Conservation (phyloP, 139 green algal genomes). For the Picochlorum costavermella region DNA sequence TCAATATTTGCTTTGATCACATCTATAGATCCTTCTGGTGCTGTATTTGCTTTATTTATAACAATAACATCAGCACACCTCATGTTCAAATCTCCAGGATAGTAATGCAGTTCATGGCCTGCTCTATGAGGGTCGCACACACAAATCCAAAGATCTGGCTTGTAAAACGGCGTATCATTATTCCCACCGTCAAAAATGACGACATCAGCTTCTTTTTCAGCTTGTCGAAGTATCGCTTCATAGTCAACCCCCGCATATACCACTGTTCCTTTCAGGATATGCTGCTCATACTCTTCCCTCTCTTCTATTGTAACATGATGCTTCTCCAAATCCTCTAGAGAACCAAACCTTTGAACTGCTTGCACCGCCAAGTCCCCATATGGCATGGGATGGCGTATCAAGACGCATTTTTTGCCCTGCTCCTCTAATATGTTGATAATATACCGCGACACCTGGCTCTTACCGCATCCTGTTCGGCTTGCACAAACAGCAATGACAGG, state of each 20-base stretch:
- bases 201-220: slow-evolving; percentile 37
- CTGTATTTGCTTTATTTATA: slow-evolving; percentile 49
- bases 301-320: slow-evolving; percentile 40
- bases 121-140: slow-evolving; percentile 33
- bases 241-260: slow-evolving; percentile 44
- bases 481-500: slow-evolving; percentile 23
- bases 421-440: slow-evolving; percentile 31
- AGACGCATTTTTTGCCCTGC: slow-evolving; percentile 39
- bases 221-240: slow-evolving; percentile 28
- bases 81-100: slow-evolving; percentile 42
- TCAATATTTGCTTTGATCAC: slow-evolving; percentile 14
- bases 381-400: slow-evolving; percentile 43
- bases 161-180: slow-evolving; percentile 41
- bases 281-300: slow-evolving; percentile 45
- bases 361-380: slow-evolving; percentile 36
- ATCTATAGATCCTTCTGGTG: slow-evolving; percentile 22
- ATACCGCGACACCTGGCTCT: slow-evolving; percentile 29
- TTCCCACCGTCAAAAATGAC: slow-evolving; percentile 43
- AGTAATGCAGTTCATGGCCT: slow-evolving; percentile 22
- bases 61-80: slow-evolving; percentile 27
- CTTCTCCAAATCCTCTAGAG: slow-evolving; percentile 23
- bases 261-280: slow-evolving; percentile 34
- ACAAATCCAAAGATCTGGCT: slow-evolving; percentile 32
- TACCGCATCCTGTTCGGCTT: slow-evolving; percentile 38
- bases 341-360: slow-evolving; percentile 37